Percentiles rank a stretch among this genome's conserved stretches.
Evolutionary conservation across 1,139 yeast species (phyloP).

Genomic region (Debaryomycetaceae sp.): DNA sequence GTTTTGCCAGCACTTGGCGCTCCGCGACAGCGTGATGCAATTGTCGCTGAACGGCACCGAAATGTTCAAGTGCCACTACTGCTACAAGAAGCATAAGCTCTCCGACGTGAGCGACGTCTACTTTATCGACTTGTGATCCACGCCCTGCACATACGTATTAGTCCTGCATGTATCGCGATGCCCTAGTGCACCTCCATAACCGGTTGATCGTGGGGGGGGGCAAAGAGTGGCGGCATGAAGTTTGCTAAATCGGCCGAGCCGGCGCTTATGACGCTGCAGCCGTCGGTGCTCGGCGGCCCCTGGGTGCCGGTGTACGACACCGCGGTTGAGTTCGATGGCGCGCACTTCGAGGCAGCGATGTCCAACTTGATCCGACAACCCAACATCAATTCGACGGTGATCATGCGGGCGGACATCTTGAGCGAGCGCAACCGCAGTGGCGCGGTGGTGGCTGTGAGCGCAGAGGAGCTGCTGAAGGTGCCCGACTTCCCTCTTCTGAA

Average conservation of each 20-base stretch:
- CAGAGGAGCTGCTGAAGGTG: no score
- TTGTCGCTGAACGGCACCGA: conserved; percentile 40
- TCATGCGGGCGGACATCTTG: conserved; percentile 81
- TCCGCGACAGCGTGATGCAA: conserved; percentile 45
- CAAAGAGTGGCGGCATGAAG: no score
- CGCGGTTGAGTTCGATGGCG: conserved; percentile 38
- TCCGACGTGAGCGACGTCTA: conserved; percentile 41
- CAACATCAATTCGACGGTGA: conserved; percentile 86
- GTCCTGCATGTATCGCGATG: conserved; percentile 2
- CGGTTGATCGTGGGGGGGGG: no score
- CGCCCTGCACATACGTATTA: neutral
- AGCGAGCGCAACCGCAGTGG: conserved; percentile 28
- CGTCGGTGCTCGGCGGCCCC: conserved; percentile 53
- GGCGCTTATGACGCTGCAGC: conserved; percentile 9
- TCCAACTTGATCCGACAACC: conserved; percentile 78
- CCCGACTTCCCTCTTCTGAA: conserved; percentile 33
- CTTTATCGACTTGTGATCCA: conserved; percentile 33
- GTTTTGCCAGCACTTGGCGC: conserved; percentile 42
- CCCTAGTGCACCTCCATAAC: no score
- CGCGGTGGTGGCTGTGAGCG: conserved; percentile 1
- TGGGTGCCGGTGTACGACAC: conserved; percentile 61
- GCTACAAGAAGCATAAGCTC: conserved; percentile 43
- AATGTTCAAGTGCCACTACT: conserved; percentile 44
- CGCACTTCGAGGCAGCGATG: conserved; percentile 75
- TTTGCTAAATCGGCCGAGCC: conserved; percentile 5